phyloP scores from a whole-genome alignment of 169 alveolate species.

The Miamiensis avidus region DNA sequence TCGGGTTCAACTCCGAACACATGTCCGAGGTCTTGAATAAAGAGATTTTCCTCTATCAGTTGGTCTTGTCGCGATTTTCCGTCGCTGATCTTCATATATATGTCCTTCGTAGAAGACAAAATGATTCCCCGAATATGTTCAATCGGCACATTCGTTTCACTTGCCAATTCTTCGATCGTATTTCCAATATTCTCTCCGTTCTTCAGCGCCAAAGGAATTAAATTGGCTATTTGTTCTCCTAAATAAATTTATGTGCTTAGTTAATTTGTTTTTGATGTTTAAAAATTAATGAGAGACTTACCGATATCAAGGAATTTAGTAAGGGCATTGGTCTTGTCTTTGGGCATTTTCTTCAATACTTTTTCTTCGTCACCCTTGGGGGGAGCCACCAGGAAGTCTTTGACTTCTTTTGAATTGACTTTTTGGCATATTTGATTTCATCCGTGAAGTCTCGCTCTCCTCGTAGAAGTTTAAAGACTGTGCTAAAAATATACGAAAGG shows the following conservation, averaged over 20 bases:
- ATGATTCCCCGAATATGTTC: background rate
- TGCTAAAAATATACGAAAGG: background rate
- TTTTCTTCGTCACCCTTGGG: too few relatives aligned
- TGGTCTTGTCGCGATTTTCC: background rate
- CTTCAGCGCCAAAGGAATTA: background rate
- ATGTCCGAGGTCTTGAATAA: background rate
- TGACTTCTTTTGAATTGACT: background rate
- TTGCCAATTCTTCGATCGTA: background rate
- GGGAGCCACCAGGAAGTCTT: background rate
- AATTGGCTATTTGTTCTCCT: background rate
- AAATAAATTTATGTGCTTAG: too few relatives aligned
- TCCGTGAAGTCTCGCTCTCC: background rate
- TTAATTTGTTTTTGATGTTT: too few relatives aligned
- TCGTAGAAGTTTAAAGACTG: background rate
- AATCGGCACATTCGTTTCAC: background rate
- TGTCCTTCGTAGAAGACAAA: background rate
- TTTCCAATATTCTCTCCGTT: background rate
- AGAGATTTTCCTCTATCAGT: background rate
- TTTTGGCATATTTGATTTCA: background rate
- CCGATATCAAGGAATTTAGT: too few relatives aligned
- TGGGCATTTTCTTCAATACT: background rate
- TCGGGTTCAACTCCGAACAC: background rate
- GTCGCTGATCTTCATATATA: background rate
- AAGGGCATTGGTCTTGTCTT: too few relatives aligned
- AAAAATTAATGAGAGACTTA: too few relatives aligned